Percentiles rank a stretch among this genome's conserved stretches.
Evolutionary conservation across 306 rosid species (phyloP).

Genomic region (Senna siamea): DNA sequence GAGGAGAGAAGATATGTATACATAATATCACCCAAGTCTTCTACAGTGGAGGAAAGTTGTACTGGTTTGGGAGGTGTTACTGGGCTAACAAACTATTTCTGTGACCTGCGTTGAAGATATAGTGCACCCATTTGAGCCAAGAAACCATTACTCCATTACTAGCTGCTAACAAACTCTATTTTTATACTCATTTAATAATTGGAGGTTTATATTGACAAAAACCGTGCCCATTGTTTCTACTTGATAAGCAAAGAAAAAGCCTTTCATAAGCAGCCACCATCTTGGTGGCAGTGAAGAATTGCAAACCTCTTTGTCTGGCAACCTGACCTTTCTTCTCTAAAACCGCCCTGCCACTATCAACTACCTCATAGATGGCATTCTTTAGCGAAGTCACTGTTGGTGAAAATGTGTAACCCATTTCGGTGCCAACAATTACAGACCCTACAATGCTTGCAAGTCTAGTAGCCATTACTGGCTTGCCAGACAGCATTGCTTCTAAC

Average conservation of each 20-base stretch:
- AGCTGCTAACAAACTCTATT: too few species aligned
- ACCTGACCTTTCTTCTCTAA: constrained; percentile 58
- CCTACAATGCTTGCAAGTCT: constrained; percentile 75
- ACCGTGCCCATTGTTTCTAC: constrained; percentile 34
- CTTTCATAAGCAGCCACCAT: constrained; percentile 76
- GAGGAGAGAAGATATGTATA: too few species aligned
- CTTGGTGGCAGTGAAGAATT: constrained; percentile 70
- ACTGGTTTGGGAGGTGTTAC: too few species aligned
- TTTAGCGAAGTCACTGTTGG: constrained; percentile 64
- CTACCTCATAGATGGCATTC: constrained; percentile 46
- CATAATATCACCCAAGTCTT: too few species aligned
- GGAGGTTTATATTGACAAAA: constrained; percentile 49
- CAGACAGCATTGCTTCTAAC: constrained; percentile 64
- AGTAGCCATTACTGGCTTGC: constrained; percentile 74
- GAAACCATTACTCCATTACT: too few species aligned
- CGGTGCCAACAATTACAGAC: constrained; percentile 57
- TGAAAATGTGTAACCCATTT: constrained; percentile 72
- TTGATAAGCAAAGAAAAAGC: constrained; percentile 74
- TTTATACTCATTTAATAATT: constrained; percentile 10
- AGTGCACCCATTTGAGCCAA: too few species aligned
- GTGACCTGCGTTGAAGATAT: too few species aligned
- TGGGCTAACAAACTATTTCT: too few species aligned
- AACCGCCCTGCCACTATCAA: constrained; percentile 51
- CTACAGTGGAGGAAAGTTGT: too few species aligned
- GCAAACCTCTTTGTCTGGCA: constrained; percentile 65